Conservation (phyloP, 2,329 filamentous ascomycete genomes). For the Claviceps africana region DNA sequence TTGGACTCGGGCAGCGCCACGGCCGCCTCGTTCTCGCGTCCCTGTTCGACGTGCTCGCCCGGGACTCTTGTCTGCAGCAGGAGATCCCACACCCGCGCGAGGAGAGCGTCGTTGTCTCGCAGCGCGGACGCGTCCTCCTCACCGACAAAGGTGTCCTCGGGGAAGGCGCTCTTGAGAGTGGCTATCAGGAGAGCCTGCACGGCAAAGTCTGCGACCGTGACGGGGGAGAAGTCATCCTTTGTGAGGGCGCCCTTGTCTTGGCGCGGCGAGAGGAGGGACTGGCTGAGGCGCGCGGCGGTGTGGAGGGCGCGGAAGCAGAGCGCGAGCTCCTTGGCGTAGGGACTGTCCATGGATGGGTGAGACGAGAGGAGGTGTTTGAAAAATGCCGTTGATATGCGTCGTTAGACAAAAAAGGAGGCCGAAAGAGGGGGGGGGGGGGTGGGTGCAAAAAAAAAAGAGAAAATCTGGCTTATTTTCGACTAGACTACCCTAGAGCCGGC, state of each 20-base stretch:
- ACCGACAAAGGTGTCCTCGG: constrained; percentile 37
- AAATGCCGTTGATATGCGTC: not conserved
- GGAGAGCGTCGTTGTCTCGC: constrained; percentile 26
- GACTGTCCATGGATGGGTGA: constrained; percentile 24
- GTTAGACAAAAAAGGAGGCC: too few species aligned
- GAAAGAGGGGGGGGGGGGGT: not conserved
- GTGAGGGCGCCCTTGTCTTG: constrained; percentile 34
- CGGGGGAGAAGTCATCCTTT: constrained; percentile 42
- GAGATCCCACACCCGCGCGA: constrained; percentile 33
- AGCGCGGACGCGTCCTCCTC: constrained; percentile 40
- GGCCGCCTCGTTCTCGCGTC: not conserved
- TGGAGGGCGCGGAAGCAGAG: constrained; percentile 29
- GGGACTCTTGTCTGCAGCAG: constrained; percentile 19
- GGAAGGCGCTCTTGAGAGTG: constrained; percentile 36
- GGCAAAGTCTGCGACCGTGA: constrained; percentile 46
- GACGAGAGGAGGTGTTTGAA: not conserved
- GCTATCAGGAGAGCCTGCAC: constrained; percentile 41
- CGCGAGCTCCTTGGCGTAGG: constrained; percentile 27
- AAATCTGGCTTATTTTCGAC: too few species aligned
- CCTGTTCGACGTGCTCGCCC: constrained; percentile 9
- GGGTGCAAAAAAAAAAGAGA: too few species aligned
- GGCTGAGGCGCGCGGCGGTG: constrained; percentile 34
- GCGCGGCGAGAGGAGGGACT: constrained; percentile 29
- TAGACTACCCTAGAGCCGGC: too few species aligned
- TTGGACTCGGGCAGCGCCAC: constrained; percentile 23